Evolutionary conservation across 768 basidiomycete genomes (phyloP).

Genomic region (Amanita molliuscula): DNA sequence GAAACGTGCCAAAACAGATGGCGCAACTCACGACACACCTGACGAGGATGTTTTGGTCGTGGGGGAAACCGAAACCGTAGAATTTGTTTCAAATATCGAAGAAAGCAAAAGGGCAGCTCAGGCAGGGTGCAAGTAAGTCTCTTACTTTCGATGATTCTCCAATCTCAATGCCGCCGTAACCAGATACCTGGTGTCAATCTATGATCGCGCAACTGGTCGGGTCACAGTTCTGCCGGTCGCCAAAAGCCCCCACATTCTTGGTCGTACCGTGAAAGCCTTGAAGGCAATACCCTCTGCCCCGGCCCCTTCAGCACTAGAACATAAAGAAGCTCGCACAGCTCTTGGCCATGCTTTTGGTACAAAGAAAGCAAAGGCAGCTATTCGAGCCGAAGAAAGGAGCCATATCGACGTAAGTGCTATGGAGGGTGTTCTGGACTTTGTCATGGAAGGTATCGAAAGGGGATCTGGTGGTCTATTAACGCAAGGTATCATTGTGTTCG

Average conservation of each 20-base stretch:
- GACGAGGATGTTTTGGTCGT: conserved; percentile 43
- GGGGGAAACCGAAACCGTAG: conserved; percentile 77
- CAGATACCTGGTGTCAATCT: conserved; percentile 80
- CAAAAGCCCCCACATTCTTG: conserved; percentile 55
- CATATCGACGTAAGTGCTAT: conserved; percentile 84
- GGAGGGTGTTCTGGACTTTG: conserved; percentile 69
- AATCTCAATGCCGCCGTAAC: conserved; percentile 2
- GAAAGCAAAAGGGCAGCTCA: conserved; percentile 38
- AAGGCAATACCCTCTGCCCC: conserved; percentile 49
- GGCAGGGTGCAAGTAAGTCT: conserved; percentile 58
- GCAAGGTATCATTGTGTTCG: conserved; percentile 35
- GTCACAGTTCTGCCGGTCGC: conserved; percentile 60
- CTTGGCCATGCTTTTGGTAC: conserved; percentile 93
- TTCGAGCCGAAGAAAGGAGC: conserved; percentile 81
- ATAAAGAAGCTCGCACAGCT: conserved; percentile 55
- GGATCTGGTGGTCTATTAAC: conserved; percentile 62
- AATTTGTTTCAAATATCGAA: conserved; percentile 62
- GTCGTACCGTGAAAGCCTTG: conserved; percentile 75
- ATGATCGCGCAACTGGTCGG: conserved; percentile 65
- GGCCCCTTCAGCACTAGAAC: conserved; percentile 41
- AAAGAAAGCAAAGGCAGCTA: conserved; percentile 83
- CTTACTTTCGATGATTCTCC: not conserved
- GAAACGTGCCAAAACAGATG: conserved; percentile 27
- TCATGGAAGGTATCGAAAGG: conserved; percentile 77
- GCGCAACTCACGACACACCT: conserved; percentile 14